phyloP scores from a whole-genome alignment of 1,139 yeast species.

The Yamadazyma aaseri region DNA sequence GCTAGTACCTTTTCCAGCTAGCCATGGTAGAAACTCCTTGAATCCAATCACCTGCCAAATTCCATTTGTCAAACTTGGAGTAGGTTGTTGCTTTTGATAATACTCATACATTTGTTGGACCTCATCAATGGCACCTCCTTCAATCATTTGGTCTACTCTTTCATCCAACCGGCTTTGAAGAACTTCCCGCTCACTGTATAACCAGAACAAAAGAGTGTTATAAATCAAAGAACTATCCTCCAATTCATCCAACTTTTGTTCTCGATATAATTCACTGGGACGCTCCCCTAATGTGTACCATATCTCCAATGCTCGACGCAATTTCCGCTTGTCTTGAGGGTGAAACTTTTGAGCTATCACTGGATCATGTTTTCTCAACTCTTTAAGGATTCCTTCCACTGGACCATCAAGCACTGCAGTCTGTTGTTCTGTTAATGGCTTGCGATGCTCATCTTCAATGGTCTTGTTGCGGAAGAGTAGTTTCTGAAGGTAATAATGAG shows the following conservation, averaged over 20 bases:
- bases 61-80: constrained; percentile 65
- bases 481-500: constrained; percentile 87
- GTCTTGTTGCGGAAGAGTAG: constrained; percentile 71
- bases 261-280: constrained; percentile 69
- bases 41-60: constrained; percentile 96
- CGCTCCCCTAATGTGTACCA: constrained; percentile 62
- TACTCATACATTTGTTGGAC: constrained; percentile 54
- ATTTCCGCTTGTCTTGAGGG: constrained; percentile 82
- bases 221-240: constrained; percentile 54
- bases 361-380: constrained; percentile 62
- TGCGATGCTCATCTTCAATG: constrained; percentile 27
- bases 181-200: constrained; percentile 64
- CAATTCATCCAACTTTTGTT: constrained; percentile 51
- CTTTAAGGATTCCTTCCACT: constrained; percentile 46
- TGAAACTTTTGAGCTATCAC: constrained; percentile 77
- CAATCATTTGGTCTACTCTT: constrained; percentile 83
- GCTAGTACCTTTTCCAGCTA: constrained; percentile 33
- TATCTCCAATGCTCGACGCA: constrained; percentile 79
- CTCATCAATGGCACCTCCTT: constrained; percentile 66
- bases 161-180: constrained; percentile 65
- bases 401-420: constrained; percentile 54
- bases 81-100: constrained; percentile 29
- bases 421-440: constrained; percentile 41
- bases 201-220: constrained; percentile 78
- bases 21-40: constrained; percentile 87